Conservation (phyloP, 768 basidiomycete genomes). For the Suillus americanus region DNA sequence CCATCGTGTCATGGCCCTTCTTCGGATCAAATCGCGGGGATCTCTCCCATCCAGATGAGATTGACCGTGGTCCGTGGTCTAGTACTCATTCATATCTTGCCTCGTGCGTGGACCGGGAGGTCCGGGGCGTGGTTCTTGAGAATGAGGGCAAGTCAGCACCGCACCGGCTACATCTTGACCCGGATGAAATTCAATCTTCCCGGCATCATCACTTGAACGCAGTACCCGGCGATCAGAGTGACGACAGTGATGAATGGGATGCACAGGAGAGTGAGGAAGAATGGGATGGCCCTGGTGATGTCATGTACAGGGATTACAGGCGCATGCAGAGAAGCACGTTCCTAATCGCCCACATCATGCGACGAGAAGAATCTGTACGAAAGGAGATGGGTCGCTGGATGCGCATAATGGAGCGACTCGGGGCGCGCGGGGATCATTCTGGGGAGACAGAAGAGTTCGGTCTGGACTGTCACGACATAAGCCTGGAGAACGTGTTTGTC, state of each 20-base stretch:
- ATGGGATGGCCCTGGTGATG: constrained; percentile 67
- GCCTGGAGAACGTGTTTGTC: constrained; percentile 83
- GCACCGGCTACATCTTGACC: constrained; percentile 78
- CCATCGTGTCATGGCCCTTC: constrained; percentile 89
- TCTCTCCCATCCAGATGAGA: constrained; percentile 61
- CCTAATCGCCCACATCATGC: constrained; percentile 65
- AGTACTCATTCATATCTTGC: constrained; percentile 57
- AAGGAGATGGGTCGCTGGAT: constrained; percentile 75
- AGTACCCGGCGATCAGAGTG: constrained; percentile 71
- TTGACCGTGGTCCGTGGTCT: constrained; percentile 81
- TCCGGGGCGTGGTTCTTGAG: constrained; percentile 70
- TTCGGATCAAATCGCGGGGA: constrained; percentile 84
- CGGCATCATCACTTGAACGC: constrained; percentile 68
- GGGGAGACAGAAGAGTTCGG: constrained; percentile 61
- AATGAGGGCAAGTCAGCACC: constrained; percentile 76
- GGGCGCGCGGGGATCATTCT: constrained; percentile 28
- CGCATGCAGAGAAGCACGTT: constrained; percentile 80
- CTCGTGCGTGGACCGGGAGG: constrained; percentile 72
- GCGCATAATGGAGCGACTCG: constrained; percentile 62
- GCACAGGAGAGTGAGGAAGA: constrained; percentile 79
- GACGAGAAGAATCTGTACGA: constrained; percentile 61
- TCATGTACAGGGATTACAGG: constrained; percentile 81
- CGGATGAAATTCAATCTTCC: constrained; percentile 70
- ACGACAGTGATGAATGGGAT: constrained; percentile 79
- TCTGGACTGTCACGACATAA: constrained; percentile 84